These are phyloP conservation scores for Backusella westeae DNA, from an alignment of 192 early-diverging fungal genomes.

Conservation along the genomic window DNA sequence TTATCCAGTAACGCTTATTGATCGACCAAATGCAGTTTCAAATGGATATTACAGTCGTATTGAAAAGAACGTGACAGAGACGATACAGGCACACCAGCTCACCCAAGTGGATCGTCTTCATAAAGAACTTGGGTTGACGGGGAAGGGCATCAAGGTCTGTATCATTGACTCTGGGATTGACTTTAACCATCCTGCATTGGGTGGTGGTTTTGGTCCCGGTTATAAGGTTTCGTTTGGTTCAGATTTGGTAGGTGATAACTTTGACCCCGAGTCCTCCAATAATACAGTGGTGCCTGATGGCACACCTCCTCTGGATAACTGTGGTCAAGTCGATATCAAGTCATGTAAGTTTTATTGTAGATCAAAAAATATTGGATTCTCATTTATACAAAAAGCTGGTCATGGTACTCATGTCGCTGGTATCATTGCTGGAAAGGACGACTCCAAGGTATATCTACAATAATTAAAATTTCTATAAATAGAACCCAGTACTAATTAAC, in stretches of 20 bases:
- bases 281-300: conserved; percentile 13
- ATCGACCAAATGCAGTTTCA: conserved; percentile 12
- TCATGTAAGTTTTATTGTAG: neutral
- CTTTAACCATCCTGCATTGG: conserved; percentile 64
- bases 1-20: conserved; percentile 18
- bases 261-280: conserved; percentile 10
- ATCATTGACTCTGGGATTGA: conserved; percentile 38
- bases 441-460: conserved; percentile 14
- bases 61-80: neutral
- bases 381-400: conserved; percentile 26
- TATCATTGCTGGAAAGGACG: conserved; percentile 51
- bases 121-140: conserved; percentile 46
- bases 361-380: neutral
- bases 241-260: conserved; percentile 56
- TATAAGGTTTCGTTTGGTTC: conserved; percentile 58
- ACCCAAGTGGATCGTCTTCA: conserved; percentile 54
- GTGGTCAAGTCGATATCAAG: conserved; percentile 25
- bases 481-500: neutral
- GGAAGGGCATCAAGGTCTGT: conserved; percentile 53
- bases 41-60: neutral
- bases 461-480: neutral
- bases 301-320: conserved; percentile 49
- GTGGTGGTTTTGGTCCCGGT: conserved; percentile 58
- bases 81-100: conserved; percentile 32
- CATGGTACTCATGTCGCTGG: conserved; percentile 72